These are phyloP conservation scores for Leptographium lundbergii DNA, from an alignment of 2,329 filamentous ascomycete species.

Conservation along the genomic window DNA sequence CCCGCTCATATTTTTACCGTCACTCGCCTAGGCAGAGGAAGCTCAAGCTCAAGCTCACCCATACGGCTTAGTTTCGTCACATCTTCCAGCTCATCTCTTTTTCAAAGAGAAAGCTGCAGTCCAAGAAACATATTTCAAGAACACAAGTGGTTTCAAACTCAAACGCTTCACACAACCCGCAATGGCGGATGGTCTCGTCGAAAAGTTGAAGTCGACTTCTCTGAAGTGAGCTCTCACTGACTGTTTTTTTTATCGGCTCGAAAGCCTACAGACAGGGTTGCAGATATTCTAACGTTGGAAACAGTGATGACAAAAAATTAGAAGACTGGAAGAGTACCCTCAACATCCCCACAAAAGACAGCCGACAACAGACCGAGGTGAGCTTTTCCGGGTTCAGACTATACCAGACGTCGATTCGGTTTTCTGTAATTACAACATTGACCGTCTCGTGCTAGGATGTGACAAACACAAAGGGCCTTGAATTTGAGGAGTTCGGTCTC, in stretches of 20 bases:
- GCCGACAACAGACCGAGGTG: slow-evolving; percentile 71
- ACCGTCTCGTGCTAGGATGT: slow-evolving; percentile 56
- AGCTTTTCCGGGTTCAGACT: slow-evolving; percentile 9
- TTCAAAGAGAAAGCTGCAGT: neutral
- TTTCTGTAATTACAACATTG: neutral
- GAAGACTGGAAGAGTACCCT: slow-evolving; percentile 65
- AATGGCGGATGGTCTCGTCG: slow-evolving; percentile 36
- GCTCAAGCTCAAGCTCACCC: neutral
- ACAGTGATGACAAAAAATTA: slow-evolving; percentile 34
- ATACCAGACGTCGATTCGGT: neutral
- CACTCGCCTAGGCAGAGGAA: neutral
- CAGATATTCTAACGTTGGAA: slow-evolving; percentile 8
- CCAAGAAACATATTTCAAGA: neutral
- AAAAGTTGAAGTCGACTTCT: slow-evolving; percentile 40
- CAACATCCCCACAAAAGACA: slow-evolving; percentile 62
- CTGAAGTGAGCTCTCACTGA: slow-evolving; percentile 21
- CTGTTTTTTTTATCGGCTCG: neutral
- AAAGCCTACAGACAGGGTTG: neutral
- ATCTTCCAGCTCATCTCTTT: neutral
- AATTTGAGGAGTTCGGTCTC: slow-evolving; percentile 94
- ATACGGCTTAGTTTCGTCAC: neutral
- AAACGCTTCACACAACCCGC: slow-evolving; percentile 8
- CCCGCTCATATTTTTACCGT: neutral
- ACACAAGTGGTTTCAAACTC: neutral
- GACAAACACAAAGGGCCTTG: slow-evolving; percentile 90